A percentile compares a stretch with the other conserved stretches of the same genome.
Conservation (phyloP, 495 filamentous ascomycete species). For the Niebla homalea region DNA sequence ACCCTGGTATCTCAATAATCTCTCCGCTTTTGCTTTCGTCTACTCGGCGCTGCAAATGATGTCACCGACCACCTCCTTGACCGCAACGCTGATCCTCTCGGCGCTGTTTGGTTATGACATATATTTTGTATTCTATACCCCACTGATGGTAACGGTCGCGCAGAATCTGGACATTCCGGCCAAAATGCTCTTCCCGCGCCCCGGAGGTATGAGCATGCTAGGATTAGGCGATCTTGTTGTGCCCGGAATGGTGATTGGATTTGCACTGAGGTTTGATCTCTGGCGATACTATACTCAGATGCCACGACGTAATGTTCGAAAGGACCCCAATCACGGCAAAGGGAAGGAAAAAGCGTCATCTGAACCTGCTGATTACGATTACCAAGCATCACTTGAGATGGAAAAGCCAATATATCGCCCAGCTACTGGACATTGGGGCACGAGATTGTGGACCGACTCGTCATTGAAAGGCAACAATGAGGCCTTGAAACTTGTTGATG, state of each 20-base stretch:
- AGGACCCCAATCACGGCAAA: slow-evolving; percentile 14
- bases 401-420: slow-evolving; percentile 45
- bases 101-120: slow-evolving; percentile 92
- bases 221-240: slow-evolving; percentile 88
- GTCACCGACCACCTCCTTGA: slow-evolving; percentile 81
- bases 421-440: slow-evolving; percentile 63
- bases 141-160: slow-evolving; percentile 92
- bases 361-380: slow-evolving; percentile 21
- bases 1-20: slow-evolving; percentile 71
- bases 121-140: slow-evolving; percentile 94
- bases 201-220: slow-evolving; percentile 59
- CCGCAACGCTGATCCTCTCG: slow-evolving; percentile 60
- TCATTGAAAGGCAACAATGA: slow-evolving; percentile 6
- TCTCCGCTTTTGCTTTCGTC: slow-evolving; percentile 74
- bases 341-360: slow-evolving; percentile 5
- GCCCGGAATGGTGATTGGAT: slow-evolving; percentile 82
- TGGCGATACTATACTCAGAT: slow-evolving; percentile 55
- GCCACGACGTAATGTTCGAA: slow-evolving; percentile 16
- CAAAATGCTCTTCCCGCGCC: slow-evolving; percentile 76
- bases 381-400: slow-evolving; percentile 17
- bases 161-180: slow-evolving; percentile 83
- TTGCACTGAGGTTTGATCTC: slow-evolving; percentile 82
- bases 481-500: slow-evolving; percentile 1
- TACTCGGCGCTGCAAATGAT: slow-evolving; percentile 71
- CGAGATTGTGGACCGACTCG: slow-evolving; percentile 63